Base-by-base conservation (phyloP, 257 asterid species). In the Anisodus acutangulus region DNA sequence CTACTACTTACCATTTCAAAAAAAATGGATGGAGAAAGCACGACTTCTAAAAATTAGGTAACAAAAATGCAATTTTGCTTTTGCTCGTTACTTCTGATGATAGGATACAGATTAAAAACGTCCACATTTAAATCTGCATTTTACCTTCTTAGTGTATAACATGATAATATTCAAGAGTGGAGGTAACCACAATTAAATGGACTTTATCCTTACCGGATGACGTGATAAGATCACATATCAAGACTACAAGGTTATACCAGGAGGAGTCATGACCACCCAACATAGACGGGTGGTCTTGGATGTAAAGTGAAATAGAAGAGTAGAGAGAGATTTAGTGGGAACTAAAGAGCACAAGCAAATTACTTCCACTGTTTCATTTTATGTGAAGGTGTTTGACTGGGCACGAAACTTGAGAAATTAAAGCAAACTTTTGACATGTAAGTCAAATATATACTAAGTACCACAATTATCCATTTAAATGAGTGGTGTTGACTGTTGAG, bases 101-200 rank as follows among this genome's bases (percentile, higher is more conserved):
- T 13, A 68, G 45, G 17, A 68, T 37, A 68, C 3, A 22, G 76
- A 13, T 67, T 68, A 6, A 68, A 13, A 68, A 37, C 39, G 51
- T 37, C 10, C 12, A 68, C 26, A 68, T 13, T 68, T 13, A 35
- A 68, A 37, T 15, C 76, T 15, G 76, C 49, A 68, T 68, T 67
- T 37, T 68, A 37, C 76, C 22, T 68, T 35, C 76, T 7, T 10
- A 37, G 26, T 68, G 72, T 68, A 22, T 35, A 68, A 37, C 76
- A 37, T 68, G 76, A 68, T 15, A 68, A 59, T 8, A 68, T 37
- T 68, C 76, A 68, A 37, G 76, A 68, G 26, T 3, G 76, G n/a
- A 68, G 26, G 45, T 37, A n/a, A 37, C 76, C 22, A 37, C 76
- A 68, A 49, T 35, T 37, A 68, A 37, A 68, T 37, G 51, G 49